phyloP scores from a whole-genome alignment of 2,329 filamentous ascomycete genomes.

The Colletotrichum sp. region DNA sequence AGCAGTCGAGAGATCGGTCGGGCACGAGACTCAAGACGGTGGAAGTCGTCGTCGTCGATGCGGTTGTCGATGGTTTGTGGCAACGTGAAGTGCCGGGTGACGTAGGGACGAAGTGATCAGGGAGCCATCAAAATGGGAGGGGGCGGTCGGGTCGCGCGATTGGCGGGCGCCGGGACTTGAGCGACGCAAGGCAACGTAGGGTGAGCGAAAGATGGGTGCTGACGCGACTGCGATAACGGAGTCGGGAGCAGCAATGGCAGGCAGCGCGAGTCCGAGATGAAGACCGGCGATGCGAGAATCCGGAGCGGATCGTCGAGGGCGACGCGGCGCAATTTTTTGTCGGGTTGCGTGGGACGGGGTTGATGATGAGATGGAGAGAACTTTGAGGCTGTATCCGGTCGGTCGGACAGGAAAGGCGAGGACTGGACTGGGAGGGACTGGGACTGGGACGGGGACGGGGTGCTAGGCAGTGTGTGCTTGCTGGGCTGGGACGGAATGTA shows the following conservation, averaged over 20 bases:
- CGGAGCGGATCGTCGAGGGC: neutral
- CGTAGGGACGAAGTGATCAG: conserved; percentile 20
- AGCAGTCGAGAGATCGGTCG: conserved; percentile 11
- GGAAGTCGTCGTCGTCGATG: neutral
- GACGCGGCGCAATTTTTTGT: conserved; percentile 16
- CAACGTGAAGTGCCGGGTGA: conserved; percentile 21
- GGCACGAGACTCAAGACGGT: conserved; percentile 1
- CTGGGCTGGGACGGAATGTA: conserved; percentile 20
- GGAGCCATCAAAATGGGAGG: conserved; percentile 24
- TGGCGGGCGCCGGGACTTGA: conserved; percentile 18
- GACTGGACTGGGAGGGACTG: conserved; percentile 9
- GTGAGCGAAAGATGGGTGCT: neutral
- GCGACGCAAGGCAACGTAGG: conserved; percentile 18
- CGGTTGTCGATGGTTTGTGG: conserved; percentile 6
- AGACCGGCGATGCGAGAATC: neutral
- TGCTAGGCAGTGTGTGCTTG: neutral
- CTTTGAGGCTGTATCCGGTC: conserved; percentile 22
- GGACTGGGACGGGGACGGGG: neutral
- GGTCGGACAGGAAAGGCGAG: conserved; percentile 20
- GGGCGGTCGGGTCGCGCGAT: conserved; percentile 23
- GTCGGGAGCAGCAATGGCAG: neutral
- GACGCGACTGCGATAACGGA: conserved; percentile 17
- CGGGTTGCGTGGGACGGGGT: conserved; percentile 4
- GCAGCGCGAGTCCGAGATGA: neutral
- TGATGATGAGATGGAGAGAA: conserved; percentile 21